Evolutionary conservation across 805 yeast species (phyloP).

Genomic region (Sungouiozyma ichnusensis): DNA sequence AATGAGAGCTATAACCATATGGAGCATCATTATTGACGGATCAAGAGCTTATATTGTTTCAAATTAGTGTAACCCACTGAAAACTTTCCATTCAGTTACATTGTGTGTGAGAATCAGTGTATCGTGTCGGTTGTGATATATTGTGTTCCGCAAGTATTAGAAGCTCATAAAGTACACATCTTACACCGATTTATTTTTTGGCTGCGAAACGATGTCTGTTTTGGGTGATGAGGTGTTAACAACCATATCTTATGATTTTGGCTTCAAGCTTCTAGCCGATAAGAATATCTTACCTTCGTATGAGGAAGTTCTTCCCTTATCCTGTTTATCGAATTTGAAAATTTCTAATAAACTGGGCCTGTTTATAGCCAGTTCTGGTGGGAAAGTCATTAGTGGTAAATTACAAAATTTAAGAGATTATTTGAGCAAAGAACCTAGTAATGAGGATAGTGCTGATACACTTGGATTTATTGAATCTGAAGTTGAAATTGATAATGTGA

Average conservation of each 20-base stretch:
- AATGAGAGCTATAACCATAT: no score
- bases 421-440: conserved; percentile 11
- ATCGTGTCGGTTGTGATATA: no score
- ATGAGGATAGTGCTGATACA: conserved; percentile 6
- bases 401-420: conserved; percentile 27
- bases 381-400: conserved; percentile 28
- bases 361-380: conserved; percentile 33
- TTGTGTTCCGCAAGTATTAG: no score
- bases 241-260: conserved; percentile 32
- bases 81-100: no score
- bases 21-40: no score
- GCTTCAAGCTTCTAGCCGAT: conserved; percentile 33
- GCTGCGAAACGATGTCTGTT: conserved; percentile 12
- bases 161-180: no score
- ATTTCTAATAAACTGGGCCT: conserved; percentile 27
- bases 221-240: conserved; percentile 18
- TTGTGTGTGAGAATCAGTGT: no score
- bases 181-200: no score
- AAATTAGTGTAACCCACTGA: no score
- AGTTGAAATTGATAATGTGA: conserved; percentile 17
- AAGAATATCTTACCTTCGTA: conserved; percentile 28
- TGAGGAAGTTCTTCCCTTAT: conserved; percentile 30
- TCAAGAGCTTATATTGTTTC: no score
- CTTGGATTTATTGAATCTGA: conserved; percentile 9
- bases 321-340: conserved; percentile 29